A percentile compares a stretch with the other conserved stretches of the same genome.
These are phyloP conservation scores for Fusarium lyarnte DNA, from an alignment of 2,329 filamentous ascomycete species.

Conservation along the genomic window DNA sequence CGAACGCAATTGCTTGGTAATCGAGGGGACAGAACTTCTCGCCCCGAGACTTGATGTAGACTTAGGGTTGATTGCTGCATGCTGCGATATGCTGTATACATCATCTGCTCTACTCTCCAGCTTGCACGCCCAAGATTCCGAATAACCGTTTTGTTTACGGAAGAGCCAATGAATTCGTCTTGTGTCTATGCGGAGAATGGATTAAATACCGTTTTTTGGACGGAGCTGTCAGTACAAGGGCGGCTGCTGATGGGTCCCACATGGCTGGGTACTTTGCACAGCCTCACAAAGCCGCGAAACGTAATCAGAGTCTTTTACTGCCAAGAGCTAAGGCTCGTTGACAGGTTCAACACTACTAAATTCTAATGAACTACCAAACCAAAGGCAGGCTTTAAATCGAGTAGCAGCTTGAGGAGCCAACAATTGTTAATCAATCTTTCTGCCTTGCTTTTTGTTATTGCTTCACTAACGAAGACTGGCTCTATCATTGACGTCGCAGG, in stretches of 20 bases:
- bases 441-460: neutral
- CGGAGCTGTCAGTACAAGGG: neutral
- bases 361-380: neutral
- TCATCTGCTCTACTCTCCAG: neutral
- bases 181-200: neutral
- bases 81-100: neutral
- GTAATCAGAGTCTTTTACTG: neutral
- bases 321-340: neutral
- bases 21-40: neutral
- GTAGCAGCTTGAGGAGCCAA: neutral
- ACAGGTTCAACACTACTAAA: neutral
- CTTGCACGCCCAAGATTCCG: neutral
- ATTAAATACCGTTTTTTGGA: neutral
- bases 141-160: slow-evolving; percentile 1
- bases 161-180: slow-evolving; percentile 16
- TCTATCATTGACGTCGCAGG: slow-evolving; percentile 5
- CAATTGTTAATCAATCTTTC: neutral
- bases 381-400: neutral
- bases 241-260: neutral
- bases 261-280: slow-evolving; percentile 28
- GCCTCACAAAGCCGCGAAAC: slow-evolving; percentile 31
- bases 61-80: neutral
- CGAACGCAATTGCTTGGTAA: neutral
- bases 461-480: neutral
- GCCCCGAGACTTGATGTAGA: neutral